Conservation (phyloP, 805 yeast species). For the Teunomyces panamensis region DNA sequence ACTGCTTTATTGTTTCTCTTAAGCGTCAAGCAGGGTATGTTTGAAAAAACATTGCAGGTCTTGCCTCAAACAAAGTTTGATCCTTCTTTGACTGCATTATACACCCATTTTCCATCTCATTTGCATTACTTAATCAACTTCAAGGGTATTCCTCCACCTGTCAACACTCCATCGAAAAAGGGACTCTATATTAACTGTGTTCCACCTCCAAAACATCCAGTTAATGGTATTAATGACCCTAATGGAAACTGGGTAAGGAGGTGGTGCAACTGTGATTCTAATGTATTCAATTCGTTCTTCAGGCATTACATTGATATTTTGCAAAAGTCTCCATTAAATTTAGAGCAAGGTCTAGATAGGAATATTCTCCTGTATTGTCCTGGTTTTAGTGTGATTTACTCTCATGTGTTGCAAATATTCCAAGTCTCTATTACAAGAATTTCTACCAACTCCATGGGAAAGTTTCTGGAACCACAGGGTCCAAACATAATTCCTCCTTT, state of each 20-base stretch:
- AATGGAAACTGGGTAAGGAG: conserved; percentile 60
- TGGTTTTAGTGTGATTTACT: conserved; percentile 43
- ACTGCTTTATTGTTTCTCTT: conserved; percentile 55
- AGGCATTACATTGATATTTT: conserved; percentile 50
- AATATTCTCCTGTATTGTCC: conserved; percentile 31
- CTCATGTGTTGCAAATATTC: conserved; percentile 47
- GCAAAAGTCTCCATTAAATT: conserved; percentile 6
- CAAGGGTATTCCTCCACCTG: conserved; percentile 22
- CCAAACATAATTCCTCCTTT: neutral
- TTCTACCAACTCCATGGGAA: conserved; percentile 3
- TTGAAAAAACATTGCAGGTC: conserved; percentile 23
- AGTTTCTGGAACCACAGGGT: conserved; percentile 7
- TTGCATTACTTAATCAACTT: conserved; percentile 30
- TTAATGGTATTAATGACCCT: conserved; percentile 52
- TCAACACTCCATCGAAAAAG: conserved; percentile 22
- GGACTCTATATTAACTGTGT: conserved; percentile 31
- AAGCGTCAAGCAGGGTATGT: conserved; percentile 49
- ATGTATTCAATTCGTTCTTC: conserved; percentile 58
- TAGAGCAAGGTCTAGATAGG: conserved; percentile 1
- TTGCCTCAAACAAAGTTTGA: conserved; percentile 1
- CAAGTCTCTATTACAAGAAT: conserved; percentile 24
- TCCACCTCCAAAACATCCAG: conserved; percentile 42
- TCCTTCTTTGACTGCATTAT: conserved; percentile 2
- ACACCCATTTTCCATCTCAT: conserved; percentile 24
- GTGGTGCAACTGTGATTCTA: conserved; percentile 58